Conservation (phyloP, 495 filamentous ascomycete genomes). For the Annulohypoxylon maeteangense region DNA sequence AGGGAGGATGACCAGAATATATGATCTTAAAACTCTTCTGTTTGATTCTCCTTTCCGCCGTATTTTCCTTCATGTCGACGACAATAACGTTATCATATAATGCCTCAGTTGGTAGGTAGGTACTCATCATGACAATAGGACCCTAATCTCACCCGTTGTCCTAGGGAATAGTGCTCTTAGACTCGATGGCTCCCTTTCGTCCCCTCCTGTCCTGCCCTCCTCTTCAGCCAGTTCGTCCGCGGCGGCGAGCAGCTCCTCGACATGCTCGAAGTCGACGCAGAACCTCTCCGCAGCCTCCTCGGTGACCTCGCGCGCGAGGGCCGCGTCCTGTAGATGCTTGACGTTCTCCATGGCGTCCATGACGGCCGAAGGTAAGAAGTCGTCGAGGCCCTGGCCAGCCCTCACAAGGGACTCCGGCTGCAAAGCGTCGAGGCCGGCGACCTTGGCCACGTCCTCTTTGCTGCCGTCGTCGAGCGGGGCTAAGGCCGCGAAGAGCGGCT, state of each 20-base stretch:
- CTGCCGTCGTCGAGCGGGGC: slow-evolving; percentile 47
- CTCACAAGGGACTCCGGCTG: slow-evolving; percentile 69
- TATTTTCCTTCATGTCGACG: neutral
- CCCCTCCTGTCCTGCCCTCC: slow-evolving; percentile 42
- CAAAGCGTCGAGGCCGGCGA: slow-evolving; percentile 61
- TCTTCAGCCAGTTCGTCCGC: slow-evolving; percentile 58
- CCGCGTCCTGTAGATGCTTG: slow-evolving; percentile 73
- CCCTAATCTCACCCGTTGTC: slow-evolving; percentile 85
- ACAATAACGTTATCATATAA: neutral
- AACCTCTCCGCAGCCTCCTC: slow-evolving; percentile 87
- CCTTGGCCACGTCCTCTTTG: slow-evolving; percentile 50
- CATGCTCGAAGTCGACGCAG: slow-evolving; percentile 88
- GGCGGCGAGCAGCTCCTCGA: slow-evolving; percentile 70
- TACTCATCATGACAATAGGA: slow-evolving; percentile 67
- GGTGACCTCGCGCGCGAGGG: slow-evolving; percentile 76
- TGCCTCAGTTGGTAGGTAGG: neutral
- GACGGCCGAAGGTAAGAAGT: slow-evolving; percentile 89
- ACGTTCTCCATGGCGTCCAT: slow-evolving; percentile 91
- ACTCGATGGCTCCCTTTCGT: slow-evolving; percentile 55
- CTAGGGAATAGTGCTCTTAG: slow-evolving; percentile 80
- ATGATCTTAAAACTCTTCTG: neutral
- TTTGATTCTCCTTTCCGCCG: neutral
- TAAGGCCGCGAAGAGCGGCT: slow-evolving; percentile 73
- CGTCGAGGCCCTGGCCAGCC: slow-evolving; percentile 83
- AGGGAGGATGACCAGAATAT: neutral